phyloP scores from a whole-genome alignment of 108 stramenopile species.

The Cyclotella cryptica region DNA sequence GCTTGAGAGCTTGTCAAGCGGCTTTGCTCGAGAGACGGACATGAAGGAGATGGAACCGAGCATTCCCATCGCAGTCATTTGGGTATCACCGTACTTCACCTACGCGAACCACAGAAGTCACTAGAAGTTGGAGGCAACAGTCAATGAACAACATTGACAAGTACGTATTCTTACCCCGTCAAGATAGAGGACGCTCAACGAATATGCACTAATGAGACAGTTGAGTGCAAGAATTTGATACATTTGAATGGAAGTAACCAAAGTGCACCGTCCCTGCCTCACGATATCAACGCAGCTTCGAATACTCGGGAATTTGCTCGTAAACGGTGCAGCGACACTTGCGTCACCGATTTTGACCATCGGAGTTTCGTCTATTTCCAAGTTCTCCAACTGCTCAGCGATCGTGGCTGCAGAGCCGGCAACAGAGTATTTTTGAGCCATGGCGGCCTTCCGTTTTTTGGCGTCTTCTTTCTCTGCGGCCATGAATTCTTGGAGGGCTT shows the following conservation, averaged over 20 bases:
- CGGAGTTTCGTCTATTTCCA: constrained; percentile 83
- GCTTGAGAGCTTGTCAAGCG: constrained; percentile 89
- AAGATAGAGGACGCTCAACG: constrained; percentile 93
- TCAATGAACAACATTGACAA: background rate
- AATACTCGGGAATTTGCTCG: constrained; percentile 96
- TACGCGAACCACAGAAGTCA: background rate
- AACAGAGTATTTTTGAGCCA: constrained; percentile 59
- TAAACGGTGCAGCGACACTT: constrained; percentile 96
- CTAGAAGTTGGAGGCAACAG: background rate
- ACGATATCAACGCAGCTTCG: constrained; percentile 96
- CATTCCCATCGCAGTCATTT: constrained; percentile 96
- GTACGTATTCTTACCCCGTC: constrained; percentile 71
- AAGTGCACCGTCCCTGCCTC: constrained; percentile 93
- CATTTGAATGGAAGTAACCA: constrained; percentile 92
- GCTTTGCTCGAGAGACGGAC: constrained; percentile 94
- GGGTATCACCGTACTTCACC: constrained; percentile 95
- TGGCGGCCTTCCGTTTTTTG: constrained; percentile 62
- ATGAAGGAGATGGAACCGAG: constrained; percentile 93
- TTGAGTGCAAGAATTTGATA: constrained; percentile 98
- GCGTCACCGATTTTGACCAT: constrained; percentile 97
- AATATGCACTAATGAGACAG: constrained; percentile 97
- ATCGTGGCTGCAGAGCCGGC: constrained; percentile 76
- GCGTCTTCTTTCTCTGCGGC: constrained; percentile 71
- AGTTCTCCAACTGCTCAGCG: constrained; percentile 80
- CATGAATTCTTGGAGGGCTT: constrained; percentile 88